Evolutionary conservation across 345 rosid genomes (phyloP).

Genomic region (Conringia planisiliqua): DNA sequence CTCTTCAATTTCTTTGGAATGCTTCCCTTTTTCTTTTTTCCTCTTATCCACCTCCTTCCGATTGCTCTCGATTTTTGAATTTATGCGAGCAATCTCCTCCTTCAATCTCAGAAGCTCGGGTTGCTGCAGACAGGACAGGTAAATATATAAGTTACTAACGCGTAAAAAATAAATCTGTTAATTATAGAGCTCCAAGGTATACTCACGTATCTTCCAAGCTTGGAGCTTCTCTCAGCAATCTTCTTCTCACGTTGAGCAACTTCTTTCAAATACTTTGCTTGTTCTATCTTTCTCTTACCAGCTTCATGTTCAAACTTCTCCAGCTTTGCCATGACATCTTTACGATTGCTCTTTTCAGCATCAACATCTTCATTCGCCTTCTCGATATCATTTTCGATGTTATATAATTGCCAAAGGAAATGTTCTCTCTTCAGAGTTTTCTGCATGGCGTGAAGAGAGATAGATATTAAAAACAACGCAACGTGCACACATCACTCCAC

Average conservation of each 20-base stretch:
- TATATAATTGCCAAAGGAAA: conserved; percentile 81
- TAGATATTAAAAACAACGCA: background rate
- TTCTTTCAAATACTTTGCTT: conserved; percentile 77
- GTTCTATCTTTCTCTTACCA: conserved; percentile 65
- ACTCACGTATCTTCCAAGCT: conserved; percentile 76
- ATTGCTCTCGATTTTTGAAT: conserved; percentile 74
- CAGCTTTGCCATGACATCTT: conserved; percentile 60
- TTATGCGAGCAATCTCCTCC: conserved; percentile 80
- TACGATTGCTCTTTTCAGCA: conserved; percentile 55
- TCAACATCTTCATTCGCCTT: conserved; percentile 62
- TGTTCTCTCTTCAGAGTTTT: conserved; percentile 82
- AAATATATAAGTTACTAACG: conserved; percentile 12
- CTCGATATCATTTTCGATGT: conserved; percentile 64
- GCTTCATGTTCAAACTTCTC: conserved; percentile 64
- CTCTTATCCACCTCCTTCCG: conserved; percentile 76
- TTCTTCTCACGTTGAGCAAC: conserved; percentile 69
- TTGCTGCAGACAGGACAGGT: conserved; percentile 50
- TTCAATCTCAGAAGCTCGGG: conserved; percentile 85
- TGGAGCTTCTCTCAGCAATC: conserved; percentile 67
- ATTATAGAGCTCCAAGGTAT: background rate
- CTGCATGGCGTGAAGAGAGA: conserved; percentile 41
- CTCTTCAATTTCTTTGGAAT: conserved; percentile 57
- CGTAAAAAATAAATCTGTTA: background rate
- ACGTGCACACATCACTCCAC: background rate
- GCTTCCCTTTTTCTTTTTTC: conserved; percentile 71